Base-by-base conservation (phyloP, 2,329 filamentous ascomycete species). In the Huntiella moniliformis region DNA sequence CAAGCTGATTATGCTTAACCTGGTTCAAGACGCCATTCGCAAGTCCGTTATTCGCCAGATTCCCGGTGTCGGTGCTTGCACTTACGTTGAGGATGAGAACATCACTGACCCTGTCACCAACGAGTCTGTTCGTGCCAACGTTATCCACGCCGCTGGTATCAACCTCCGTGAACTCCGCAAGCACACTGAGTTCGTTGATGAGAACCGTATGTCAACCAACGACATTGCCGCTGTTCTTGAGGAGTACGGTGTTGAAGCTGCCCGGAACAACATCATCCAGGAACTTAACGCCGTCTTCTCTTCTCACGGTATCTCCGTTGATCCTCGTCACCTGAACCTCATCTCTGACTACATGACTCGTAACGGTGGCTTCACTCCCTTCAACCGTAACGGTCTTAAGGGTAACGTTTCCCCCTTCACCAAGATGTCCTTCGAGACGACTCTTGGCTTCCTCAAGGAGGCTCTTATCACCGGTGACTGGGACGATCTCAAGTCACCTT, bases 371-470 rank as follows among this genome's bases (percentile, higher is more conserved):
- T 98, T 92, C 65, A 82, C 78, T 41, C 79, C 91, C 1, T 98
- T 98, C 66, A 94, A 84, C 63, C 81, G 91, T 42, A 92, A 83
- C 58, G 91, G 88, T 1, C 67, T 98, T 50, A 78, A 77, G 57
- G 78, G 82, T 52, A 87, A 84, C 56, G 79, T 88, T 22, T 87
- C 79, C 53, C 86, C 91, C 0, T 88, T 98, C 55, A 88, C 91
- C 63, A 96, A 96, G 71, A 96, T 96, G 88, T 93, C 84, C 61
- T 98, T 96, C 65, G 91, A 98, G 71, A 98, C 91, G 3, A 98
- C 91, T 2, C 73, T 96, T 35, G 79, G 82, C 1, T 95, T 95
- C 67, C 69, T 98, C 56, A 87, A 82, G 61, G 91, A 96, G 58
- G 87, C 91, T 1, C 80, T 95, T 18, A 67, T 92, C 48, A 85